These are phyloP conservation scores for Oryza australiensis DNA, from an alignment of 176 grass and related monocot genomes.

Conservation along the genomic window DNA sequence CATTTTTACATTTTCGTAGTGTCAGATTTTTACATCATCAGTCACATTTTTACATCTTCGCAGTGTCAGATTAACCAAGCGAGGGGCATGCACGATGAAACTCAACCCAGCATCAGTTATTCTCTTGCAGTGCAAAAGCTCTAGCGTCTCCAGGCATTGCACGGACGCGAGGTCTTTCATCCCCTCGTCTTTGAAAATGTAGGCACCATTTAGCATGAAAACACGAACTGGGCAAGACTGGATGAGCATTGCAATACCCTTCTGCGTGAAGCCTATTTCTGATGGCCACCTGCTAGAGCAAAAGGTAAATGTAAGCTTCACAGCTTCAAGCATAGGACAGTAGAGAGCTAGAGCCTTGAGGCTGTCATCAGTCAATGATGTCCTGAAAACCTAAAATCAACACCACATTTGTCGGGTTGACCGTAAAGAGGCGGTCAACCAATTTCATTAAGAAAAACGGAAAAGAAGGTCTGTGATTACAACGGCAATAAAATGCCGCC, in stretches of 20 bases:
- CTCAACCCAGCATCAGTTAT: constrained; percentile 50
- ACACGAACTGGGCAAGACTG: constrained; percentile 46
- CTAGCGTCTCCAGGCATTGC: constrained; percentile 44
- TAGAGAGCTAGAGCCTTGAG: too few species aligned
- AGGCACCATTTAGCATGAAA: constrained; percentile 45
- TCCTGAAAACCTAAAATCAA: too few species aligned
- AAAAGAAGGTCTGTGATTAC: too few species aligned
- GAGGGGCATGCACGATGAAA: constrained; percentile 9
- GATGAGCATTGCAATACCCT: constrained; percentile 46
- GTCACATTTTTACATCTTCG: constrained; percentile 44
- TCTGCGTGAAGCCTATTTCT: constrained; percentile 44
- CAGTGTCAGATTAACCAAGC: constrained; percentile 47
- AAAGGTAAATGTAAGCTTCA: too few species aligned
- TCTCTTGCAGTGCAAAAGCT: constrained; percentile 46
- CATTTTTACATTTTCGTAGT: constrained; percentile 39
- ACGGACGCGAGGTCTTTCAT: constrained; percentile 44
- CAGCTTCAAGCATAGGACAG: too few species aligned
- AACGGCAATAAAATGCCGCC: too few species aligned
- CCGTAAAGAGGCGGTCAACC: too few species aligned
- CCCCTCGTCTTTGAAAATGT: constrained; percentile 46
- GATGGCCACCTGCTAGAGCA: background rate
- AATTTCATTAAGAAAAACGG: too few species aligned
- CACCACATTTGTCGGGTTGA: too few species aligned
- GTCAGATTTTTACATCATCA: constrained; percentile 41
- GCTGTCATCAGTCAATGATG: too few species aligned